Base-by-base conservation (phyloP, 2,329 filamentous ascomycete genomes). In the Huntiella omanensis region DNA sequence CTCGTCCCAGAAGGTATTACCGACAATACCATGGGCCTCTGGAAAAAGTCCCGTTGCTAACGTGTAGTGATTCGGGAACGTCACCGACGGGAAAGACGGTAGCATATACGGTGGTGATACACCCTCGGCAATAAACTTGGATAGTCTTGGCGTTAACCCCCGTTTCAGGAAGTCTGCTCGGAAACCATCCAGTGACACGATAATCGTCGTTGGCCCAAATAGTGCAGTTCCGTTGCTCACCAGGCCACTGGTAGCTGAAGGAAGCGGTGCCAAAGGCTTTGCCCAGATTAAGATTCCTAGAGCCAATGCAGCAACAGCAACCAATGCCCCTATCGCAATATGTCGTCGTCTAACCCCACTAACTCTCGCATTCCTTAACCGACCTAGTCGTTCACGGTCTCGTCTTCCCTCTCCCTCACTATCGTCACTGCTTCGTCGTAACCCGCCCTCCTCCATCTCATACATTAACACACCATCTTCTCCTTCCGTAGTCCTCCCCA, bases 21-120 rank as follows among this genome's bases (percentile, higher is more conserved):
- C 83, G 1, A 98, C 87, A 3, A 98, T 70, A 0, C 91, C 91
- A 57, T 98, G 91, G 48, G 79, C 80, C 62, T 96, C 88, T 0
- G 91, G 91, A 54, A 96, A 86, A 19, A 96, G 63, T 0, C 91
- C 91, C 0, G 91, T 96, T 0, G 85, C 84, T 34, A 96, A 67
- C 0, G 88, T 95, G 60, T 88, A 95, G 60, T 96, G 91, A 55
- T 96, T 88, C 10, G 91, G 91, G 55, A 98, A 98, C 0, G 91
- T 98, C 40, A 98, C 84, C 16, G 84, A 93, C 0, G 91, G 91
- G 53, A 98, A 98, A 35, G 85, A 92, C 0, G 91, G 91, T 5
- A 76, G 71, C 86, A 98, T 95, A 62, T 88, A 95, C 53, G 77
- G 71, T 2, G 91, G 88, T 4, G 87, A 94, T 8, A 96, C 77